A percentile compares a stretch with the other conserved stretches of the same genome.
These are phyloP conservation scores for Ceratocystis albifundus DNA, from an alignment of 2,329 filamentous ascomycete genomes.

Conservation along the genomic window DNA sequence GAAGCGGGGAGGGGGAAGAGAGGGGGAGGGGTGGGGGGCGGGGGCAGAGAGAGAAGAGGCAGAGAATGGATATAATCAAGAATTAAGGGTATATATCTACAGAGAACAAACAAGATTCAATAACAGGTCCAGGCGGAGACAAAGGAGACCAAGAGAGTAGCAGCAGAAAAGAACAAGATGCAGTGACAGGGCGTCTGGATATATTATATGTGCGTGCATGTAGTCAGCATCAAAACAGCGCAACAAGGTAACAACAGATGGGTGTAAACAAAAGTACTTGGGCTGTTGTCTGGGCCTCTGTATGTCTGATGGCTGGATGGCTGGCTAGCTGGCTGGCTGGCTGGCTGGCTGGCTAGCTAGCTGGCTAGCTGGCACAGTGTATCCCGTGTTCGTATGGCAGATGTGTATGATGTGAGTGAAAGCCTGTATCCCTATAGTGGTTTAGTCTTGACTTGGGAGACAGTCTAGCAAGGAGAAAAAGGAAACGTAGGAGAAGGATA, in stretches of 20 bases:
- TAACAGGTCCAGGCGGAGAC: not conserved
- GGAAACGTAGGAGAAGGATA: not conserved
- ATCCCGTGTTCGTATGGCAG: not conserved
- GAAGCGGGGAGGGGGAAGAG: not conserved
- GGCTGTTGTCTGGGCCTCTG: not conserved
- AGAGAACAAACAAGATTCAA: not conserved
- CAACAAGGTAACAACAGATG: not conserved
- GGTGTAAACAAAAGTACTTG: not conserved
- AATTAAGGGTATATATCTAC: constrained; percentile 1
- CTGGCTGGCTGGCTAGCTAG: too few species aligned
- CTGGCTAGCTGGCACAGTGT: not conserved
- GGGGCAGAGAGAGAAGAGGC: not conserved
- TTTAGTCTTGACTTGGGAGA: not conserved
- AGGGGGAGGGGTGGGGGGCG: too few species aligned
- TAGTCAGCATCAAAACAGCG: too few species aligned
- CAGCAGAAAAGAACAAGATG: not conserved
- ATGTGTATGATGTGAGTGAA: not conserved
- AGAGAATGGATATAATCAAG: not conserved
- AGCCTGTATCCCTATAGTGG: not conserved
- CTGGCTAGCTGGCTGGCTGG: too few species aligned
- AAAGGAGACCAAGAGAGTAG: not conserved
- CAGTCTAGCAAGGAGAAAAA: too few species aligned
- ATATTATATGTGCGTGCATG: not conserved
- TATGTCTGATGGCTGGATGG: too few species aligned
- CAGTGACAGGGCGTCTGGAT: not conserved